Evolutionary conservation across 2,329 filamentous ascomycete species (phyloP), one percentile per base, ranked within the genome.

Genomic region (Allantophomopsis lycopodina): DNA sequence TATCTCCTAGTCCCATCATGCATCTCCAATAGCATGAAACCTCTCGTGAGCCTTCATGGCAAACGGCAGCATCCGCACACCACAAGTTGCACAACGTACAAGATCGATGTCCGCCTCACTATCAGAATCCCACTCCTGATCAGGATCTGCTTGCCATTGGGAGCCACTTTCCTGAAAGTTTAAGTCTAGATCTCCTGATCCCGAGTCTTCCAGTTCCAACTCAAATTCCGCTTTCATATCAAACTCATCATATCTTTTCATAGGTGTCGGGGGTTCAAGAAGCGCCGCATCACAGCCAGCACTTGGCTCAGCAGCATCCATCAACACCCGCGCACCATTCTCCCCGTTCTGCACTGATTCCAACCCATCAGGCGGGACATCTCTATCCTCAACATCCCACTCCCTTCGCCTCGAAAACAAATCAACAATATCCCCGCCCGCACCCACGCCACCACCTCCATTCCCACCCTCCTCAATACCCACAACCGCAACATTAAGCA

Each of bases 401-500:
- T 82, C 76, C 44, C 69, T 75, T 40, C 93, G 86, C 40, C 67
- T 69, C 51, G 66, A 76, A 55, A 95, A 93, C 86, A 95, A 93
- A 51, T 66, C 72, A 1, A 71, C 71, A 48, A 95, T 94, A 51
- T 94, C 79, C 46, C 82, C 69, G 1, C 83, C 84, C n/a, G 62
- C 65, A 21, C 69, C 71, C 8, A 63, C 60, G 21, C 61, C 46
- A 21, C 54, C 55, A 51, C 34, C 38, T 15, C 33, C 18, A 11
- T 70, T 65, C 12, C 63, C 63, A 4, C 71, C 74, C 13, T 63
- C 65, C 32, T 70, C 64, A 79, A 96, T 89, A 54, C 94, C 94
- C 12, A 83, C 82, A 7, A 84, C 87, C 35, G 85, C 88, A 16
- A 96, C 64, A 47, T 95, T 96, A 43, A 96, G 66, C 38, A 96